These are phyloP conservation scores for Oryza meridionalis DNA, from an alignment of 176 grass and related monocot species.

Conservation along the genomic window DNA sequence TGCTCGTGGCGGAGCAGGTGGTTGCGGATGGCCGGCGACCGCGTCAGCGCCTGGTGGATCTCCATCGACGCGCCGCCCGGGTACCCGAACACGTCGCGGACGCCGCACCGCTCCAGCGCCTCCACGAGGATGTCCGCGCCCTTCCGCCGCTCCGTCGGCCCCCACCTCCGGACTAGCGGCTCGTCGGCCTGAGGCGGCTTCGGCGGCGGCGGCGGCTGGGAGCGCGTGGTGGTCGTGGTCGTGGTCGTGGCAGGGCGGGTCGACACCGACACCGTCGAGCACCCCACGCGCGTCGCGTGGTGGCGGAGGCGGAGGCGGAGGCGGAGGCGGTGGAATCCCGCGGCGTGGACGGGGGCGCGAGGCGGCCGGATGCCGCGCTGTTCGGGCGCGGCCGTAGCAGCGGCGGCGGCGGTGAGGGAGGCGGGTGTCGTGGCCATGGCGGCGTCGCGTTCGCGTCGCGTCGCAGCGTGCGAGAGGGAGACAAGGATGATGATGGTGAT, in stretches of 20 bases:
- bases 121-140: slow-evolving; percentile 93
- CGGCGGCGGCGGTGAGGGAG: not conserved
- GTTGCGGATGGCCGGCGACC: slow-evolving; percentile 59
- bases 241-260: too few relatives aligned
- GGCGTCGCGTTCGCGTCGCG: not conserved
- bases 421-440: slow-evolving; percentile 32
- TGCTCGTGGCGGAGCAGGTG: slow-evolving; percentile 82
- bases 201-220: too few relatives aligned
- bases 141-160: slow-evolving; percentile 40
- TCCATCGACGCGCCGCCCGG: slow-evolving; percentile 87
- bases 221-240: too few relatives aligned
- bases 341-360: not conserved
- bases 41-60: slow-evolving; percentile 89
- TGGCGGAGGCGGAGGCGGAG: too few relatives aligned
- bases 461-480: too few relatives aligned
- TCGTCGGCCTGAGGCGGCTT: too few relatives aligned
- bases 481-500: too few relatives aligned
- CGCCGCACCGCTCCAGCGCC: slow-evolving; percentile 79
- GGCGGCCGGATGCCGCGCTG: not conserved
- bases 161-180: slow-evolving; percentile 45
- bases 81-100: slow-evolving; percentile 86
- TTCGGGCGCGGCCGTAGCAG: not conserved
- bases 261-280: too few relatives aligned
- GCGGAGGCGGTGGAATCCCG: too few relatives aligned
- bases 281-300: too few relatives aligned